Conservation (phyloP, 306 rosid genomes). For the Mucuna pruriens region DNA sequence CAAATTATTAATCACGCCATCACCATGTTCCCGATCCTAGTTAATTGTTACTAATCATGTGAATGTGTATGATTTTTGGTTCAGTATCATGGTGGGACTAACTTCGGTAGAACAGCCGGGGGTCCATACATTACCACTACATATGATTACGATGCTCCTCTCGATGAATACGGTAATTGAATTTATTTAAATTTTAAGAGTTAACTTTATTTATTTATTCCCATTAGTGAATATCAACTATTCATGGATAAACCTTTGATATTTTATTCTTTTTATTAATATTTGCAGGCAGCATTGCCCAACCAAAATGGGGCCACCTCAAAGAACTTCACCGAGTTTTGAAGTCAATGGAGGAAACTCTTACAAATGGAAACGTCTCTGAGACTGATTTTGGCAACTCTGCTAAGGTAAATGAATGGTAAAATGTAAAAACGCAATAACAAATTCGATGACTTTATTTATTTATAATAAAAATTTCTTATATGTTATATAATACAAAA, state of each 20-base stretch:
- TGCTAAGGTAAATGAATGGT: constrained; percentile 40
- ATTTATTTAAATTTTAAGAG: neutral
- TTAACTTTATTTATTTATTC: neutral
- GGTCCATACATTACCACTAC: constrained; percentile 65
- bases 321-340: constrained; percentile 55
- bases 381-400: constrained; percentile 49
- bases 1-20: neutral
- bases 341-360: constrained; percentile 53
- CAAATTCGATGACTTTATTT: neutral
- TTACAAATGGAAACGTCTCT: constrained; percentile 45
- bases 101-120: constrained; percentile 64
- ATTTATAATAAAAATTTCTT: no score
- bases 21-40: neutral
- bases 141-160: constrained; percentile 70
- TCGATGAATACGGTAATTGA: constrained; percentile 57
- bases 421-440: no score
- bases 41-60: neutral
- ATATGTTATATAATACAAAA: no score
- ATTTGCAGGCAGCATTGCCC: constrained; percentile 50
- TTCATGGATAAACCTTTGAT: neutral
- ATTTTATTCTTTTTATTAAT: neutral
- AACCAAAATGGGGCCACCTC: constrained; percentile 68
- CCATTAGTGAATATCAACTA: neutral
- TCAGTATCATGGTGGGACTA: constrained; percentile 71
- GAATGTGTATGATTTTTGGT: neutral